Base-by-base conservation (phyloP, 129 eudicot genomes). In the Tanacetum coccineum region DNA sequence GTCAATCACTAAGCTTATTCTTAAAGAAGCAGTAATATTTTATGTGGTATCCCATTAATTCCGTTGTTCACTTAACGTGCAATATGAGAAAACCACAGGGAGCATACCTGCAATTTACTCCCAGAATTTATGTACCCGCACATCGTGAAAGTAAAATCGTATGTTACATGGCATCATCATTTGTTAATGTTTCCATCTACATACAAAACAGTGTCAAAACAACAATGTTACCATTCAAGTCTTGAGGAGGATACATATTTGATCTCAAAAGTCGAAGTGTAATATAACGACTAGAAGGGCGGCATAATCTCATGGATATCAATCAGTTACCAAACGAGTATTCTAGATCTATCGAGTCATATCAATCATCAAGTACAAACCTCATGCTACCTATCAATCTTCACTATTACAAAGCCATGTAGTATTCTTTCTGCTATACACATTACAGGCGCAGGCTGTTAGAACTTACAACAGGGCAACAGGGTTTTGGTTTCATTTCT, bases 371-470 rank as follows among this genome's bases (percentile, higher is more conserved):
- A 60, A 64, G 74, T 76, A 83, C 81, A 81, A 48, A 71, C 50
- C 70, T 62, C 25, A 49, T 40, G 66, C 14, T 51, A 45, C 9
- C 66, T 54, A 65, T 54, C 60, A 28, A 46, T 69, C 42, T 39
- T 54, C 60, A 28, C 52, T 69, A 42, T 46, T 74, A 80, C 80
- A 64, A 32, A 73, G 54, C 76, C 75, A 69, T 72, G 70, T 80
- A 55, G 25, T 17, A 66, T 61, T 15, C 51, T 73, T 70, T 52
- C 51, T 49, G 25, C 81, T 81, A 80, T 84, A 84, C 85, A 82
- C 70, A 68, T 63, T 71, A 78, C 72, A 81, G 52, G 71, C 81
- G 69, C 32, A 78, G 13, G 39, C 66, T n/a, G 84, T 81, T 85
- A 82, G 79, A 75, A 51, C 61, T 61, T 44, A 54, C 77, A 73